phyloP scores from a whole-genome alignment of 1,284 basidiomycete genomes.

The Phlebopus sp. region DNA sequence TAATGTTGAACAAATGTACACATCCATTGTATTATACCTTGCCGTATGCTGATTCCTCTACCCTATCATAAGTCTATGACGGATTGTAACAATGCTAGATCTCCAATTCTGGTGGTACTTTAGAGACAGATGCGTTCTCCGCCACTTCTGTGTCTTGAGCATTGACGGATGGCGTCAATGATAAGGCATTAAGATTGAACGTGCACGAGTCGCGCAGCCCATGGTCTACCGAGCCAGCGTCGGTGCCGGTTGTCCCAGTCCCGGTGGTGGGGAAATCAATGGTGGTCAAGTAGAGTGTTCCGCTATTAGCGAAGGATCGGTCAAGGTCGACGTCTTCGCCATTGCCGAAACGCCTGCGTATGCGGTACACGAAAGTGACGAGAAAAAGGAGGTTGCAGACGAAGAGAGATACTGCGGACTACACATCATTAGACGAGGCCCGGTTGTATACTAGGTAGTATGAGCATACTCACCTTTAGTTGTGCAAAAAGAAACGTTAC shows the following conservation, averaged over 20 bases:
- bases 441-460: neutral
- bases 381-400: constrained; percentile 13
- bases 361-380: constrained; percentile 9
- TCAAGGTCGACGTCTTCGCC: constrained; percentile 5
- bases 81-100: too few species aligned
- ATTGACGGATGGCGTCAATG: too few species aligned
- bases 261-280: constrained; percentile 1
- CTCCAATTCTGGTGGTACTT: too few species aligned
- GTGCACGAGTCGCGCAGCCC: neutral
- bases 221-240: neutral
- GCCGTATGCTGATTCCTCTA: too few species aligned
- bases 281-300: neutral
- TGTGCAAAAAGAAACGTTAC: constrained; percentile 1
- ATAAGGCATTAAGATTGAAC: too few species aligned
- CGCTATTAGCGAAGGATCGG: neutral
- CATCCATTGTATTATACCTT: too few species aligned
- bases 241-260: neutral
- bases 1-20: too few species aligned
- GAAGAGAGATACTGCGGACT: constrained; percentile 10
- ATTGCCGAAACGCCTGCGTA: constrained; percentile 1
- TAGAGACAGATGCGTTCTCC: too few species aligned
- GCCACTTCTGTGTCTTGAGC: too few species aligned
- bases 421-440: neutral
- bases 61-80: too few species aligned
- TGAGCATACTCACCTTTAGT: constrained; percentile 4